Evolutionary conservation across 192 early-diverging fungal species (phyloP), one percentile per base, ranked within the genome.

Genomic region (Podila horticola): DNA sequence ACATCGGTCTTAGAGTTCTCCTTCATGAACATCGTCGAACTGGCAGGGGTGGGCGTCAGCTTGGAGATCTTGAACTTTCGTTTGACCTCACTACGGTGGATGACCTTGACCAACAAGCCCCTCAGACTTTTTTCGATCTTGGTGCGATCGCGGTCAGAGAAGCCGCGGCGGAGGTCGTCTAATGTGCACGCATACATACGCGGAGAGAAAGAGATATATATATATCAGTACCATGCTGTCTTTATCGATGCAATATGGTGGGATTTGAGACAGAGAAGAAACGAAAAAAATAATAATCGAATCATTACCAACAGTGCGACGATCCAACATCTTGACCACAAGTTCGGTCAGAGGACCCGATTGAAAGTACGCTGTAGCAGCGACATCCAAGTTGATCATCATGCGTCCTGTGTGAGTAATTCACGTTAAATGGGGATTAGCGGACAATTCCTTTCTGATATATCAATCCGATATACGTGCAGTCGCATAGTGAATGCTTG

Each of bases 31-130:
- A 88, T 89, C 22, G 95, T 96, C 7, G 79, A 33, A 60, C 86
- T 84, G 2, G 95, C 93, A 22, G 94, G 76, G 12, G 88, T 87
- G 19, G 68, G 52, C 0, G 95, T 95, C 28, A 97, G 52, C 52
- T 90, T 90, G 41, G 82, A 64, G 69, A 96, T 90, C 10, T 92
- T 88, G 73, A 93, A 94, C 74, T 92, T 94, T 45, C 93, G 88
- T 65, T 87, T 88, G 49, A 89, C 88, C 17, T 93, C 91, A 11
- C 89, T 86, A 67, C 90, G 87, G 61, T 95, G 93, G 8, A 66
- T 84, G 20, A 92, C 84, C 28, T 82, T 84, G 59, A 94, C 73
- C 19, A 83, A 70, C 15, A 93, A 41, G 22, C 86, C 85, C 36
- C 87, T 87, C 30, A 94, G 41, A 8, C 69, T 48, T 58, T 87